Conservation (phyloP, 345 rosid species). For the Viola odorata region DNA sequence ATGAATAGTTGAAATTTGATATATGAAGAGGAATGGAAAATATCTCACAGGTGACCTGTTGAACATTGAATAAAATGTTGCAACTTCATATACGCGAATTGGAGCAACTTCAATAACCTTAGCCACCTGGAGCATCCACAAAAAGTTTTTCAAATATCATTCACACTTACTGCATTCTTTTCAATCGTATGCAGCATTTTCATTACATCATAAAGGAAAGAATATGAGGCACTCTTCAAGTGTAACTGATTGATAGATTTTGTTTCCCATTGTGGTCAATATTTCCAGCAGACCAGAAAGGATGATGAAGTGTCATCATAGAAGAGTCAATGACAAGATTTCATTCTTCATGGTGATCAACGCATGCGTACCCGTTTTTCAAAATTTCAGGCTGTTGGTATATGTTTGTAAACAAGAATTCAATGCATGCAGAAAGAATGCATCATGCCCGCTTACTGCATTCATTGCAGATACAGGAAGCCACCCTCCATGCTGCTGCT, state of each 20-base stretch:
- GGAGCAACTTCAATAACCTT: constrained; percentile 85
- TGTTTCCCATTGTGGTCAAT: too few species aligned
- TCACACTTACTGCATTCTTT: background rate
- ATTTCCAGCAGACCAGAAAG: too few species aligned
- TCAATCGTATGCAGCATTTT: too few species aligned
- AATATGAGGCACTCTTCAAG: too few species aligned
- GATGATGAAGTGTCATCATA: too few species aligned
- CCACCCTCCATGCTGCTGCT: constrained; percentile 99
- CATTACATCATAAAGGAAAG: background rate
- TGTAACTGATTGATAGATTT: too few species aligned
- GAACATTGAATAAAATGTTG: constrained; percentile 98
- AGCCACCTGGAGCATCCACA: constrained; percentile 60
- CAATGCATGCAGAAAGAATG: too few species aligned
- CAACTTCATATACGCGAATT: constrained; percentile 93
- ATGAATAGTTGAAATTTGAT: constrained; percentile 1
- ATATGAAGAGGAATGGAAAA: constrained; percentile 6
- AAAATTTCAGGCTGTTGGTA: too few species aligned
- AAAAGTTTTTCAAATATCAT: background rate
- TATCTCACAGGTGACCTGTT: constrained; percentile 70
- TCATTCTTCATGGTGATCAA: too few species aligned
- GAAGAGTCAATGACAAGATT: too few species aligned
- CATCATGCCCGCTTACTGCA: constrained; percentile 44
- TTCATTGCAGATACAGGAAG: constrained; percentile 99
- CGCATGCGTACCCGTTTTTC: too few species aligned
- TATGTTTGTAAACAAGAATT: too few species aligned